A percentile compares a stretch with the other conserved stretches of the same genome.
phyloP scores from a whole-genome alignment of 2,329 filamentous ascomycete species.

The Thermochaetoides dissita region DNA sequence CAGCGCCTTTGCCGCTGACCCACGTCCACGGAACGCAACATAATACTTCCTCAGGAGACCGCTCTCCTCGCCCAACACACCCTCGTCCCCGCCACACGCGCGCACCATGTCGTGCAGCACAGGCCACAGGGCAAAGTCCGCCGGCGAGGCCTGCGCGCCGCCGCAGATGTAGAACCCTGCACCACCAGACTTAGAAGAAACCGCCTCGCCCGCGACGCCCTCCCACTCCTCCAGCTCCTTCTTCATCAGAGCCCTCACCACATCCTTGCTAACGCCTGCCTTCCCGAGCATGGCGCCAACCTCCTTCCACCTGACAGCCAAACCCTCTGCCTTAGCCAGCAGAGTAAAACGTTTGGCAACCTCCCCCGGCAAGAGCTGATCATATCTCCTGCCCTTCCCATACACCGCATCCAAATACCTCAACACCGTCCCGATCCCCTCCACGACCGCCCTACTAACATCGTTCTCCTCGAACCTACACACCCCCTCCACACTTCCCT shows the following conservation, averaged over 20 bases:
- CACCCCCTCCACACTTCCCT: conserved; percentile 23
- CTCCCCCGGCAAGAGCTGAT: conserved; percentile 16
- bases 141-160: conserved; percentile 23
- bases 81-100: conserved; percentile 17
- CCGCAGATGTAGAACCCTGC: conserved; percentile 31
- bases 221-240: conserved; percentile 28
- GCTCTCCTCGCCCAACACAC: conserved; percentile 17
- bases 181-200: background rate
- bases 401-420: conserved; percentile 46
- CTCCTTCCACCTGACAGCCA: conserved; percentile 25
- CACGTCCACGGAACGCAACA: conserved; percentile 15
- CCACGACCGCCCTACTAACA: conserved; percentile 27
- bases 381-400: conserved; percentile 19
- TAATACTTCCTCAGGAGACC: conserved; percentile 25
- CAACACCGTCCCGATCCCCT: conserved; percentile 40
- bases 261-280: background rate
- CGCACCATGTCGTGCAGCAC: conserved; percentile 33
- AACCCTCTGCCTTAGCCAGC: conserved; percentile 27
- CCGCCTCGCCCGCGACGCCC: conserved; percentile 20
- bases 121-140: conserved; percentile 46
- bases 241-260: conserved; percentile 1
- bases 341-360: conserved; percentile 25
- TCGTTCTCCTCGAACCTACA: conserved; percentile 45
- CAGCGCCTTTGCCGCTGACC: conserved; percentile 14
- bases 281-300: background rate